phyloP scores from a whole-genome alignment of 2,329 filamentous ascomycete genomes.

The Knufia fluminis region DNA sequence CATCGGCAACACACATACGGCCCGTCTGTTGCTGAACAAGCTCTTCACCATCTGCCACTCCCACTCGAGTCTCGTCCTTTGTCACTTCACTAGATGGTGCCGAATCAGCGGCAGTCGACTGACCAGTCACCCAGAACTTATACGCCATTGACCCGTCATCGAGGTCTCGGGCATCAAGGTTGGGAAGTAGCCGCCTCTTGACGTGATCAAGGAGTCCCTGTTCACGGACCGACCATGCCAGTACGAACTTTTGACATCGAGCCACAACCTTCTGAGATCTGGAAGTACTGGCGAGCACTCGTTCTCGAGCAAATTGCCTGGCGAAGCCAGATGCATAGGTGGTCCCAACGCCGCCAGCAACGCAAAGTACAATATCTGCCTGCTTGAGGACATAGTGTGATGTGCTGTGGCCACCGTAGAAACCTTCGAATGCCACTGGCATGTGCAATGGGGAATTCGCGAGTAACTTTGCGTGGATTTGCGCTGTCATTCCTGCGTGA shows the following conservation, averaged over 20 bases:
- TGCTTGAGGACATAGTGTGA: not conserved
- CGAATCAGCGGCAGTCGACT: no score
- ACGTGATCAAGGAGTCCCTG: slow-evolving; percentile 7
- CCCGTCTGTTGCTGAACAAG: slow-evolving; percentile 3
- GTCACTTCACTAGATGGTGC: no score
- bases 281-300: not conserved
- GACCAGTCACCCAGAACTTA: slow-evolving; percentile 9
- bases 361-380: slow-evolving; percentile 27
- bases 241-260: slow-evolving; percentile 1
- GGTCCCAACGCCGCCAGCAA: slow-evolving; percentile 32
- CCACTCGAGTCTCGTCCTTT: no score
- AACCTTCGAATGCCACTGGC: slow-evolving; percentile 11
- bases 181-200: slow-evolving; percentile 2
- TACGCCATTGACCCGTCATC: slow-evolving; percentile 5
- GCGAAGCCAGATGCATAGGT: slow-evolving; percentile 19
- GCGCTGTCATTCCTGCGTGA: slow-evolving; percentile 7
- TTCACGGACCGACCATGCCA: slow-evolving; percentile 14
- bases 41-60: not conserved
- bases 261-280: slow-evolving; percentile 7
- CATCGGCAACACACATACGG: slow-evolving; percentile 2
- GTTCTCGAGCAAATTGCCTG: slow-evolving; percentile 9
- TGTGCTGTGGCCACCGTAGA: slow-evolving; percentile 12
- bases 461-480: not conserved
- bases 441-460: not conserved
- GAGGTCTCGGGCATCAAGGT: not conserved